Percentiles rank a stretch among this genome's conserved stretches.
These are phyloP conservation scores for Neonectria ditissima DNA, from an alignment of 2,329 filamentous ascomycete species.

Conservation along the genomic window DNA sequence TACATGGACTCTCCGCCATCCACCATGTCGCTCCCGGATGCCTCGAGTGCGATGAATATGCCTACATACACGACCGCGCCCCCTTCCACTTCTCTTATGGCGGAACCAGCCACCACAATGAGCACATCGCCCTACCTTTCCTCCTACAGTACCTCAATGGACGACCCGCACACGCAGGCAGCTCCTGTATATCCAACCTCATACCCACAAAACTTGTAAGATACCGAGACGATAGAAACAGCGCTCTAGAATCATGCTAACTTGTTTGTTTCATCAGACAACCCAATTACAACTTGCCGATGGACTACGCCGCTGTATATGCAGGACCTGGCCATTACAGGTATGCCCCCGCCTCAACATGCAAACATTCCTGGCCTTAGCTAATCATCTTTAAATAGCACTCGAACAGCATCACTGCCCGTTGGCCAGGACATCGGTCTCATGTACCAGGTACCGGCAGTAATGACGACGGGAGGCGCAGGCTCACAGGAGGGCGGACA, in stretches of 20 bases:
- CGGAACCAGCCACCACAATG: slow-evolving; percentile 61
- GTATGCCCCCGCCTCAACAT: slow-evolving; percentile 46
- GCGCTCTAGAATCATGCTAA: slow-evolving; percentile 49
- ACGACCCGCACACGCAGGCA: slow-evolving; percentile 55
- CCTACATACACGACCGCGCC: slow-evolving; percentile 65
- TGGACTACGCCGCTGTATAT: slow-evolving; percentile 58
- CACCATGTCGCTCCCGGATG: slow-evolving; percentile 51
- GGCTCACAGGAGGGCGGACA: slow-evolving; percentile 57
- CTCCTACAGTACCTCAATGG: slow-evolving; percentile 62
- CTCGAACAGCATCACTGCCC: slow-evolving; percentile 54
- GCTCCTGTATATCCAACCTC: slow-evolving; percentile 49
- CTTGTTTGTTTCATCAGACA: slow-evolving; percentile 43
- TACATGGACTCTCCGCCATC: slow-evolving; percentile 54
- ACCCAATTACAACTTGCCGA: slow-evolving; percentile 56
- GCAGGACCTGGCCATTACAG: slow-evolving; percentile 52
- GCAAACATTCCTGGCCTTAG: slow-evolving; percentile 19
- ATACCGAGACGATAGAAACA: slow-evolving; percentile 33
- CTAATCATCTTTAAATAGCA: slow-evolving; percentile 46
- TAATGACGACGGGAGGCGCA: slow-evolving; percentile 52
- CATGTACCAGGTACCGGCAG: slow-evolving; percentile 58
- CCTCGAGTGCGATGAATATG: slow-evolving; percentile 57
- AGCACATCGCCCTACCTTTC: slow-evolving; percentile 59
- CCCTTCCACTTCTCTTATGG: slow-evolving; percentile 62
- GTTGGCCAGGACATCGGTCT: slow-evolving; percentile 53
- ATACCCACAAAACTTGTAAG: slow-evolving; percentile 54